phyloP scores from a whole-genome alignment of 2,329 filamentous ascomycete genomes.

The Colletotrichum karsti region DNA sequence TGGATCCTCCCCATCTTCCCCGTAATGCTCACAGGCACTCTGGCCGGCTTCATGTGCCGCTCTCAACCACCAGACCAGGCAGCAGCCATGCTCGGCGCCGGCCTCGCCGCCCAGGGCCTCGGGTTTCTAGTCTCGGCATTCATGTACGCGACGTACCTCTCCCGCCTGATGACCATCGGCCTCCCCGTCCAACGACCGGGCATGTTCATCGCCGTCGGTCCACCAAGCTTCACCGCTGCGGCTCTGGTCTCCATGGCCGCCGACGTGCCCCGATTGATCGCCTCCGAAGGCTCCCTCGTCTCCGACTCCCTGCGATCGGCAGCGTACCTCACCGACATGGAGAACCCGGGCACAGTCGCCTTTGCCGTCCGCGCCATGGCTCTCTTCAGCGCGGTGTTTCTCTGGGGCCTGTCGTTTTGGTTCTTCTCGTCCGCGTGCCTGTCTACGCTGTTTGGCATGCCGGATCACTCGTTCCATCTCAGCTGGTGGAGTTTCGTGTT shows the following conservation, averaged over 20 bases:
- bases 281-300: constrained; percentile 6
- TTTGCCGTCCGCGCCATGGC: constrained; percentile 19
- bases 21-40: constrained; percentile 69
- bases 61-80: constrained; percentile 56
- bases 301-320: constrained; percentile 10
- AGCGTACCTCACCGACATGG: constrained; percentile 17
- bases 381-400: constrained; percentile 32
- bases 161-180: constrained; percentile 63
- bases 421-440: constrained; percentile 59
- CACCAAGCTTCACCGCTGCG: constrained; percentile 56
- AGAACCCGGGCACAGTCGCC: constrained; percentile 15
- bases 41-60: constrained; percentile 61
- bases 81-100: constrained; percentile 63
- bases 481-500: constrained; percentile 72
- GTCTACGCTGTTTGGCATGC: constrained; percentile 49
- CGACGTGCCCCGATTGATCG: constrained; percentile 11
- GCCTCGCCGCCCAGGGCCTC: constrained; percentile 68
- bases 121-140: constrained; percentile 66
- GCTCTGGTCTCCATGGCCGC: constrained; percentile 33
- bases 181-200: constrained; percentile 66
- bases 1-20: constrained; percentile 72
- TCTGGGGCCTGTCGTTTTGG: constrained; percentile 49
- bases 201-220: constrained; percentile 73
- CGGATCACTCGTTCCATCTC: constrained; percentile 43
- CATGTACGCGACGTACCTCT: constrained; percentile 68